These are phyloP conservation scores for Diutina ranongensis DNA, from an alignment of 1,139 yeast genomes.

Conservation along the genomic window DNA sequence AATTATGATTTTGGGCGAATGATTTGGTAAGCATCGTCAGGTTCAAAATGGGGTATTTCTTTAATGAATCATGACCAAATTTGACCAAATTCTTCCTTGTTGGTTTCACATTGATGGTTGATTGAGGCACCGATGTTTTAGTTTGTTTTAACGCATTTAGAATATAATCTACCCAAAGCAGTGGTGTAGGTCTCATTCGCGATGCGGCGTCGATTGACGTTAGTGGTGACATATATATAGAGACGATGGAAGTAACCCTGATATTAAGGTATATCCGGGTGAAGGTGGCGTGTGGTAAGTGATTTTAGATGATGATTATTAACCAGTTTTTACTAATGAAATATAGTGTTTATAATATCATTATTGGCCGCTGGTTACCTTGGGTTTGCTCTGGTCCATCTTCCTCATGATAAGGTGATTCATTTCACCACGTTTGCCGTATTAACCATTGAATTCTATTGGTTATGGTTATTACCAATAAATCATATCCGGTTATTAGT, in stretches of 20 bases:
- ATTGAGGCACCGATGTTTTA: too few species aligned
- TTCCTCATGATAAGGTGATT: constrained; percentile 40
- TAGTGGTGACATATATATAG: too few species aligned
- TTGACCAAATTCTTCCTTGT: neutral
- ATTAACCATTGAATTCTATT: constrained; percentile 43
- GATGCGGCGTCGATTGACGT: too few species aligned
- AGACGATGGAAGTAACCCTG: too few species aligned
- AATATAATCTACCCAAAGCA: neutral
- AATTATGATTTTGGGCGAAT: neutral
- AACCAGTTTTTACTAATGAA: constrained; percentile 6
- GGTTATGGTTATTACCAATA: constrained; percentile 33
- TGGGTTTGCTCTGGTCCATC: constrained; percentile 39
- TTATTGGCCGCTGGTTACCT: constrained; percentile 24
- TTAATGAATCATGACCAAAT: neutral
- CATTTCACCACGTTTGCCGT: constrained; percentile 41
- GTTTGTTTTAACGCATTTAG: neutral
- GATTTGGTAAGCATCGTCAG: neutral
- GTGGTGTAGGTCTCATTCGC: neutral
- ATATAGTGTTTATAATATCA: constrained; percentile 8
- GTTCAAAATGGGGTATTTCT: neutral
- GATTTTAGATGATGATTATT: neutral
- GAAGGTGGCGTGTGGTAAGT: neutral
- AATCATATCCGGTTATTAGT: constrained; percentile 28
- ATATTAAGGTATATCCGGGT: neutral
- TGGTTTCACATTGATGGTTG: too few species aligned